These are phyloP conservation scores for Mallotus repandus DNA, from an alignment of 441 rosid genomes.

Conservation along the genomic window DNA sequence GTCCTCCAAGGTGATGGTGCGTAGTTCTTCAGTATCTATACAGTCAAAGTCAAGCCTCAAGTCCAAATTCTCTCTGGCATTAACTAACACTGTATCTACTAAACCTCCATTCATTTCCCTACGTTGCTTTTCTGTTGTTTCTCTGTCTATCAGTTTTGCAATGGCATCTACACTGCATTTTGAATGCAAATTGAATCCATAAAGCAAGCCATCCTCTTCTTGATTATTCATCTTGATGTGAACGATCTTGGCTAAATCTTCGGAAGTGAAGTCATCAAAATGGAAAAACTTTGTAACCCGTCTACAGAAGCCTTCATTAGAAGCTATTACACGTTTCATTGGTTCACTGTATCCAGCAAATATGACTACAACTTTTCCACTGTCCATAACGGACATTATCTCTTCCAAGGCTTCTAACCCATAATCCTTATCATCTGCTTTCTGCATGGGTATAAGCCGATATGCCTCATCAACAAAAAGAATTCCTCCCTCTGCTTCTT, in stretches of 20 bases:
- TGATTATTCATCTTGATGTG: conserved; percentile 83
- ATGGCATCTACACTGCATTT: conserved; percentile 62
- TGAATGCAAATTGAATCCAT: conserved; percentile 66
- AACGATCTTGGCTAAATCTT: conserved; percentile 73
- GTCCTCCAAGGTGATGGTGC: conserved; percentile 70
- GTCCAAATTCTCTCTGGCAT: conserved; percentile 89
- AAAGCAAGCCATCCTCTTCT: conserved; percentile 56
- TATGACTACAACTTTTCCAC: conserved; percentile 82
- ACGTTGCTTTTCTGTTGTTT: conserved; percentile 77
- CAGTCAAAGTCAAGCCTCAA: conserved; percentile 77
- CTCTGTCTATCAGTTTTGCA: conserved; percentile 55
- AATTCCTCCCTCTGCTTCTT: conserved; percentile 96
- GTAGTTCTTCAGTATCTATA: conserved; percentile 59
- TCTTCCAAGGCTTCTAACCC: conserved; percentile 97
- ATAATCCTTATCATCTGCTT: conserved; percentile 92
- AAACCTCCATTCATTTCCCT: conserved; percentile 88
- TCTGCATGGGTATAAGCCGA: conserved; percentile 87
- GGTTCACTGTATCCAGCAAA: conserved; percentile 95
- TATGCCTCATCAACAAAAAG: conserved; percentile 97
- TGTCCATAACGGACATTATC: conserved; percentile 96
- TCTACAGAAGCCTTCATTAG: conserved; percentile 96
- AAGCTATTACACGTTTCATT: conserved; percentile 88
- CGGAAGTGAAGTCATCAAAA: conserved; percentile 68
- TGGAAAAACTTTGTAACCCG: conserved; percentile 94
- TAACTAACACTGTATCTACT: conserved; percentile 72